A percentile compares a stretch with the other conserved stretches of the same genome.
These are phyloP conservation scores for Pythium periplocum DNA, from an alignment of 352 stramenopile genomes.

Conservation along the genomic window DNA sequence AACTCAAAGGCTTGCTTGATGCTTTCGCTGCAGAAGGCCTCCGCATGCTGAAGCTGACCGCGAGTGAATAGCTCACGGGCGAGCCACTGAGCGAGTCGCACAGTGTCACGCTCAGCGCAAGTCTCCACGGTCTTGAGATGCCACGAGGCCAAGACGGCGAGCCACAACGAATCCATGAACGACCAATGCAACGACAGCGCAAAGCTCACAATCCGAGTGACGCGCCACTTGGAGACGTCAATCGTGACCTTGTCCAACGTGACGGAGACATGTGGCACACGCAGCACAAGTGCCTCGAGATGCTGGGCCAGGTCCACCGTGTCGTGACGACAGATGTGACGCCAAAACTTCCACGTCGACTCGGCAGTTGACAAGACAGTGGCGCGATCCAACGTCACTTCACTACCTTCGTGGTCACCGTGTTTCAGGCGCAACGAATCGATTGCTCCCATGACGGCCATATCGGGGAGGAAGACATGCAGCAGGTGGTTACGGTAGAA, in stretches of 20 bases:
- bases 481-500: constrained; percentile 87
- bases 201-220: constrained; percentile 44
- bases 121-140: constrained; percentile 17
- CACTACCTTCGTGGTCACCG: neutral
- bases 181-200: constrained; percentile 66
- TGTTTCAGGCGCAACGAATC: constrained; percentile 26
- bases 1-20: constrained; percentile 74
- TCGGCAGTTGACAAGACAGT: constrained; percentile 32
- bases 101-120: constrained; percentile 31
- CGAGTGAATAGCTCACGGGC: constrained; percentile 44
- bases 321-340: constrained; percentile 63
- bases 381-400: constrained; percentile 20
- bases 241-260: constrained; percentile 18
- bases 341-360: constrained; percentile 57
- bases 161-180: constrained; percentile 73
- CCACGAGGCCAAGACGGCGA: constrained; percentile 46
- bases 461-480: constrained; percentile 74
- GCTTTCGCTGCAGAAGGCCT: constrained; percentile 70
- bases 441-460: constrained; percentile 58
- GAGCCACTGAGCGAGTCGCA: constrained; percentile 48
- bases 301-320: constrained; percentile 32
- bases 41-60: constrained; percentile 40
- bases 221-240: constrained; percentile 23
- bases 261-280: constrained; percentile 8
- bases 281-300: constrained; percentile 22